These are phyloP conservation scores for Backusella tuberculispora DNA, from an alignment of 192 early-diverging fungal species.

Conservation along the genomic window DNA sequence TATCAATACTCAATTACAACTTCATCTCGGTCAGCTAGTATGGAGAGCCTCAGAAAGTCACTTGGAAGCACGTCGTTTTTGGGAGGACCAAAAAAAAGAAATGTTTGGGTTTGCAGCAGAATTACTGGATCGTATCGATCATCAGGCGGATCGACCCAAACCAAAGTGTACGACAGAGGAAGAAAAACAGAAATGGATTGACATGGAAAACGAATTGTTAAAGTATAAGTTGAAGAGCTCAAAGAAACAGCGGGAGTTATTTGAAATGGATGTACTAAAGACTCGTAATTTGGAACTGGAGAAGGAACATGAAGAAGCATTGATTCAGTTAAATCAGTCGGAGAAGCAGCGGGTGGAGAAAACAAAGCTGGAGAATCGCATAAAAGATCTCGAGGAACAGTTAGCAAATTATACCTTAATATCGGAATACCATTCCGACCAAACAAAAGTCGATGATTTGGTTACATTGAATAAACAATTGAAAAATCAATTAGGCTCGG, in stretches of 20 bases:
- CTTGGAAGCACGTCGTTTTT: constrained; percentile 27
- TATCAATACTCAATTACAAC: constrained; percentile 24
- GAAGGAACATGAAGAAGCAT: background rate
- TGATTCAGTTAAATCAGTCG: background rate
- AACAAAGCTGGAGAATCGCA: background rate
- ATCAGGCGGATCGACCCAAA: background rate
- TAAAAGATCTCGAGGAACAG: background rate
- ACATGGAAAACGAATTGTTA: background rate
- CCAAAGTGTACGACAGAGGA: background rate
- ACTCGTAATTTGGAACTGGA: constrained; percentile 3
- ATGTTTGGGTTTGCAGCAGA: constrained; percentile 16
- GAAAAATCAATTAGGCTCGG: background rate
- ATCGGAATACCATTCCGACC: constrained; percentile 1
- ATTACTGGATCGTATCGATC: constrained; percentile 5
- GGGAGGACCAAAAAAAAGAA: constrained; percentile 24
- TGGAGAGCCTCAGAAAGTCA: constrained; percentile 25
- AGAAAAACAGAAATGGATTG: background rate
- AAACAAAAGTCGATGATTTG: background rate
- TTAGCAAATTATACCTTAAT: background rate
- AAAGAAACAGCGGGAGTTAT: background rate
- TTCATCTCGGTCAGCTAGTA: constrained; percentile 14
- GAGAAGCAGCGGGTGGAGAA: background rate
- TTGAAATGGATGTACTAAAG: constrained; percentile 18
- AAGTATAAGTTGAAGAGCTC: background rate
- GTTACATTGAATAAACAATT: background rate